Conservation (phyloP, 352 stramenopile genomes). For the Phytophthora fragariae region DNA sequence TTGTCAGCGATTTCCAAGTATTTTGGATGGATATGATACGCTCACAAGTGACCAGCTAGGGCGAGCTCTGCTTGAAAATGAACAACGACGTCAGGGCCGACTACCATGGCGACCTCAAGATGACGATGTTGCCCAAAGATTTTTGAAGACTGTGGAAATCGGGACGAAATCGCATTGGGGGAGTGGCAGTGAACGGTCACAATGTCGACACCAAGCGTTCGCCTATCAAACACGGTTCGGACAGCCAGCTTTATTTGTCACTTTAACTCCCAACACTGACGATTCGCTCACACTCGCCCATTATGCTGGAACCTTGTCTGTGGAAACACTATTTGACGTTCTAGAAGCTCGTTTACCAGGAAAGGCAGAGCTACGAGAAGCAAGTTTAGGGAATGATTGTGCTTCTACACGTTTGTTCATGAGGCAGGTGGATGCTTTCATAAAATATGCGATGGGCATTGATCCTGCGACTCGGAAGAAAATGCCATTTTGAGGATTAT, state of each 20-base stretch:
- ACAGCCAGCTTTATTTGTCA: conserved; percentile 15
- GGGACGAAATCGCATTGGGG: conserved; percentile 1
- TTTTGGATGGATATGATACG: conserved; percentile 9
- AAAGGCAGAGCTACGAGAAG: background rate
- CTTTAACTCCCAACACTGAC: conserved; percentile 6
- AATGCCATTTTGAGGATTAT: background rate
- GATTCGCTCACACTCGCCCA: background rate
- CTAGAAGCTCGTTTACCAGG: background rate
- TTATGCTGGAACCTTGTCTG: background rate
- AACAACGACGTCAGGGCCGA: too few relatives aligned
- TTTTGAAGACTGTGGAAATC: conserved; percentile 15
- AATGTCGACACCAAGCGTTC: conserved; percentile 10
- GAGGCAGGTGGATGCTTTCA: conserved; percentile 5
- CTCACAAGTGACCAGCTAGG: too few relatives aligned
- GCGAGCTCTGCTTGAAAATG: too few relatives aligned
- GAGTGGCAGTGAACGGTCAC: conserved; percentile 2
- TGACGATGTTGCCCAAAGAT: background rate
- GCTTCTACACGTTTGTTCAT: conserved; percentile 5
- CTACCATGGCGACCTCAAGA: too few relatives aligned
- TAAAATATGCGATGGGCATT: conserved; percentile 2
- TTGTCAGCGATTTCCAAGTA: conserved; percentile 5
- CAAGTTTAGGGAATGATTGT: too few relatives aligned
- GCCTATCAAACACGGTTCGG: conserved; percentile 13
- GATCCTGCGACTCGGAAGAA: background rate
- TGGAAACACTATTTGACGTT: conserved; percentile 3